A percentile compares a stretch with the other conserved stretches of the same genome.
Evolutionary conservation across 768 basidiomycete genomes (phyloP).

Genomic region (Paxillus ammoniavirescens): DNA sequence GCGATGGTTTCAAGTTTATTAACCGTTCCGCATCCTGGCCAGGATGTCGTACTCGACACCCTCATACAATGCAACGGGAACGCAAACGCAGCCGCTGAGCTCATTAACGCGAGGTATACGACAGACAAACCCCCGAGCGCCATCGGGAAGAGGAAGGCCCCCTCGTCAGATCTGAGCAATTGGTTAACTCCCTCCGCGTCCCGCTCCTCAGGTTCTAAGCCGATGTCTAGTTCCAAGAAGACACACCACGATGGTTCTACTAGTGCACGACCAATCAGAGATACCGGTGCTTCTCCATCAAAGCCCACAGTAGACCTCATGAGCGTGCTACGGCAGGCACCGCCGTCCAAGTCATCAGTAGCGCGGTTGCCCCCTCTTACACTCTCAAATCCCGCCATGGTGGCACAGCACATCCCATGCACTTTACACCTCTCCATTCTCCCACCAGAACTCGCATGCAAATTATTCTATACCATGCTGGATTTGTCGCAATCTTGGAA

Average conservation of each 20-base stretch:
- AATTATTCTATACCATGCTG: slow-evolving; percentile 71
- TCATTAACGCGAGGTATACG: slow-evolving; percentile 31
- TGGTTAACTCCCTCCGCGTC: slow-evolving; percentile 47
- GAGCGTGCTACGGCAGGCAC: slow-evolving; percentile 53
- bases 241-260: background rate
- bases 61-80: slow-evolving; percentile 58
- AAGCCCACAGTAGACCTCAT: slow-evolving; percentile 49
- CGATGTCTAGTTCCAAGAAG: slow-evolving; percentile 19
- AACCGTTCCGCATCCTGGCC: slow-evolving; percentile 28
- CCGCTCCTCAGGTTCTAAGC: slow-evolving; percentile 15
- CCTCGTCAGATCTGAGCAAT: slow-evolving; percentile 40
- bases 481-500: slow-evolving; percentile 61
- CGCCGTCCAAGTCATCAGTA: slow-evolving; percentile 30
- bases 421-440: slow-evolving; percentile 70
- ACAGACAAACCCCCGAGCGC: slow-evolving; percentile 13
- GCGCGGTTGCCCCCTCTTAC: slow-evolving; percentile 55
- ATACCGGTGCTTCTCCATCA: slow-evolving; percentile 16
- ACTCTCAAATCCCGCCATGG: slow-evolving; percentile 59
- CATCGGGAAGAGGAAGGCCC: slow-evolving; percentile 48
- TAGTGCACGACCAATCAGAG: slow-evolving; percentile 13
- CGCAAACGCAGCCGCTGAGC: slow-evolving; percentile 46
- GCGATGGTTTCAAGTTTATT: slow-evolving; percentile 67
- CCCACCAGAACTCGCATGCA: slow-evolving; percentile 72
- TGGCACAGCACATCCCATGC: slow-evolving; percentile 70
- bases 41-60: slow-evolving; percentile 52